Percentiles rank a stretch among this genome's conserved stretches.
These are phyloP conservation scores for Senna tora DNA, from an alignment of 306 rosid species.

Conservation along the genomic window DNA sequence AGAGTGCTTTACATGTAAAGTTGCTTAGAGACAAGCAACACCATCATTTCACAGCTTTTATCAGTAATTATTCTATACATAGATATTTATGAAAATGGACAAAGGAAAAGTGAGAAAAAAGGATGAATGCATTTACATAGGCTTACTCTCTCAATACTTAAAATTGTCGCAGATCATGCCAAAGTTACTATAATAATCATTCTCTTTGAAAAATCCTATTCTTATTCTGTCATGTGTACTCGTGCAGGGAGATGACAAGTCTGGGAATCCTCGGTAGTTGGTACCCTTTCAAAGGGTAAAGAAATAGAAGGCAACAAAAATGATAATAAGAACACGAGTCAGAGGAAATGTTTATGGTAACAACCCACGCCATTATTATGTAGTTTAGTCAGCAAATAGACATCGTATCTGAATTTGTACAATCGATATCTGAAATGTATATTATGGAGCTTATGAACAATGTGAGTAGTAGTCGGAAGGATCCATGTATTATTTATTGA, in stretches of 20 bases:
- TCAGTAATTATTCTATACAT: background rate
- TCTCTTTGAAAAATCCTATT: constrained; percentile 9
- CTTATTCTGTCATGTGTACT: constrained; percentile 17
- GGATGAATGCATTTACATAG: background rate
- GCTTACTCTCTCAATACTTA: background rate
- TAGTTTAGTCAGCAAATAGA: background rate
- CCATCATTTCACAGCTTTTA: background rate
- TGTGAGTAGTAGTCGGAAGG: constrained; percentile 13
- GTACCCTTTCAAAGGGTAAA: background rate
- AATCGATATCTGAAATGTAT: background rate
- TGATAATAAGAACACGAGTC: constrained; percentile 1
- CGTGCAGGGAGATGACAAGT: constrained; percentile 57
- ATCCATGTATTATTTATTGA: background rate
- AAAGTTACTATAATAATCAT: constrained; percentile 11
- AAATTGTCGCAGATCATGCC: background rate
- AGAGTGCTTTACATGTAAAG: background rate
- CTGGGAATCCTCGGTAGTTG: constrained; percentile 38
- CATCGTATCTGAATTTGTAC: background rate
- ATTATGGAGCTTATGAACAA: constrained; percentile 32
- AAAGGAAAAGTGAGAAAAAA: background rate
- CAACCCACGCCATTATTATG: constrained; percentile 18
- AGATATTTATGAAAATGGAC: background rate
- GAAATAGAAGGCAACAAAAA: background rate
- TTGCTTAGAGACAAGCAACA: background rate
- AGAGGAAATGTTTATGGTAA: constrained; percentile 35